phyloP scores from a whole-genome alignment of 129 eudicot species.

The Flaveria bidentis region DNA sequence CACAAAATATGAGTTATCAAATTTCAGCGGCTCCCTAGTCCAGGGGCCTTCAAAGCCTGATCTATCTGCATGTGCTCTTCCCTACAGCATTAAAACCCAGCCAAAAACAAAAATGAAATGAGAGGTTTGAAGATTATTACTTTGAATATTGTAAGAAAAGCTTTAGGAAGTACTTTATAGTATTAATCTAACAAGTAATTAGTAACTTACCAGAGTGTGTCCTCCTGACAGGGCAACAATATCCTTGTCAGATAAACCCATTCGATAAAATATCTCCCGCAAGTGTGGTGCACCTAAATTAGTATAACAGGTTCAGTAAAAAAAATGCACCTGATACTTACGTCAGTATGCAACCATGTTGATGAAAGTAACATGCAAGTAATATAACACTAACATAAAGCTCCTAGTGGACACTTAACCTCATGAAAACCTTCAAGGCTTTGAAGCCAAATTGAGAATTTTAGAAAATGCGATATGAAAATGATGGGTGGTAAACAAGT shows the following conservation, averaged over 20 bases:
- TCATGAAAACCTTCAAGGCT: neutral
- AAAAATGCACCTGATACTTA: constrained; percentile 13
- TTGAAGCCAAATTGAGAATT: neutral
- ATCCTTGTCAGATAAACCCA: constrained; percentile 95
- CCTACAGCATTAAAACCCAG: constrained; percentile 42
- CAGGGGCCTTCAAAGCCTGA: constrained; percentile 99
- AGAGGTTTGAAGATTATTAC: neutral
- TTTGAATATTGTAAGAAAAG: neutral
- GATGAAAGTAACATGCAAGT: neutral
- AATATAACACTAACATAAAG: neutral
- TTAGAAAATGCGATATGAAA: neutral
- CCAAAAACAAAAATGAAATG: constrained; percentile 1
- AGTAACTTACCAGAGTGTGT: constrained; percentile 79
- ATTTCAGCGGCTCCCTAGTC: constrained; percentile 88
- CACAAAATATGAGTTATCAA: constrained; percentile 92
- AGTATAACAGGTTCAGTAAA: constrained; percentile 19
- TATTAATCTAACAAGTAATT: constrained; percentile 13
- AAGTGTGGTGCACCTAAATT: constrained; percentile 78
- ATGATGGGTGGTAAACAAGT: neutral
- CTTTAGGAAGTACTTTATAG: constrained; percentile 18
- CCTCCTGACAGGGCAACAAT: constrained; percentile 97
- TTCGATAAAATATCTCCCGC: constrained; percentile 82
- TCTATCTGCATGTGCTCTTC: constrained; percentile 95
- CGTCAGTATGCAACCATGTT: neutral
- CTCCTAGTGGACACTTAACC: neutral